Evolutionary conservation across 495 filamentous ascomycete species (phyloP).

Genomic region (Penicillium roqueforti): DNA sequence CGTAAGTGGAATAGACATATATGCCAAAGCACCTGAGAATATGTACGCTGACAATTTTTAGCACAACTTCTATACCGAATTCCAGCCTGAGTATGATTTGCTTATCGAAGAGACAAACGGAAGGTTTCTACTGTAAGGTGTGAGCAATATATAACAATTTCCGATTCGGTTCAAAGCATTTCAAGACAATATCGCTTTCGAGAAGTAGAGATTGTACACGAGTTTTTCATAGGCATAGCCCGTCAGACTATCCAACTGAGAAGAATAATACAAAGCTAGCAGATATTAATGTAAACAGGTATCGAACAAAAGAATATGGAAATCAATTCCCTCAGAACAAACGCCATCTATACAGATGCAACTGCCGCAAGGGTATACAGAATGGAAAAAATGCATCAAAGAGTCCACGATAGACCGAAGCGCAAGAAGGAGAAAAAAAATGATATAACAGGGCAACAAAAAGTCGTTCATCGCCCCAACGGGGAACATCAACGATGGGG

Average conservation of each 20-base stretch:
- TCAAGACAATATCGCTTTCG: background rate
- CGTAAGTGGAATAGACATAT: conserved; percentile 19
- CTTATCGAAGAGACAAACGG: conserved; percentile 45
- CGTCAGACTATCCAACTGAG: background rate
- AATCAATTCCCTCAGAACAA: conserved; percentile 22
- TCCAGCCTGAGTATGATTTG: conserved; percentile 44
- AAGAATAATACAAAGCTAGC: background rate
- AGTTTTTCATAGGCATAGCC: background rate
- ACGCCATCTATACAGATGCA: conserved; percentile 42
- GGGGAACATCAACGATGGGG: background rate
- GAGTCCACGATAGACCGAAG: background rate
- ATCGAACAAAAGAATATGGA: conserved; percentile 19
- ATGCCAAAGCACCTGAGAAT: background rate
- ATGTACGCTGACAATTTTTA: conserved; percentile 13
- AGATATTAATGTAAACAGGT: conserved; percentile 14
- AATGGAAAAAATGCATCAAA: conserved; percentile 3
- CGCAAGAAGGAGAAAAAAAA: conserved; percentile 9
- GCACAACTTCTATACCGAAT: conserved; percentile 46
- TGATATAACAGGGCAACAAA: background rate
- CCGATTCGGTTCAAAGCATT: conserved; percentile 5
- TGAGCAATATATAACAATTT: background rate
- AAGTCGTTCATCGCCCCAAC: conserved; percentile 6
- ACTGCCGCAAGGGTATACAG: conserved; percentile 38
- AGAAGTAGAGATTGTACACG: background rate
- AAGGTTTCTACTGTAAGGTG: conserved; percentile 30